Evolutionary conservation across 371 early-diverging fungal genomes (phyloP).

Genomic region (Smittium mucronatum): DNA sequence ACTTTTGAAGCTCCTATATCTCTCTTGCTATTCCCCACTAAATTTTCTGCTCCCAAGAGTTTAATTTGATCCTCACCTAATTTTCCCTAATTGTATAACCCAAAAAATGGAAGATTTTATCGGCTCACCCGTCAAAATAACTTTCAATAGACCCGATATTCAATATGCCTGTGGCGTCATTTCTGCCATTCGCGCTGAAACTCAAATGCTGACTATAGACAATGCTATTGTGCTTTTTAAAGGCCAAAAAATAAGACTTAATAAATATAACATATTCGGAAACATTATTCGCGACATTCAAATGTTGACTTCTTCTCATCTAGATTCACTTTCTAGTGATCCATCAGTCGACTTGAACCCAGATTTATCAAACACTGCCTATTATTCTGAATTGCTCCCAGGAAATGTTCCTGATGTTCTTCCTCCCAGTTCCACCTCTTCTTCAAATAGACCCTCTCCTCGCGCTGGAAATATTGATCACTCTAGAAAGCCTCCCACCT

Average conservation of each 20-base stretch:
- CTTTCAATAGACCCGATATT: background rate
- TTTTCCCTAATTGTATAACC: no score
- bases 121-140: background rate
- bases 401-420: background rate
- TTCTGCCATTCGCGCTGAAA: background rate
- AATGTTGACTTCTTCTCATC: background rate
- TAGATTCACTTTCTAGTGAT: background rate
- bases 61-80: no score
- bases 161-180: background rate
- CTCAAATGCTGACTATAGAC: background rate
- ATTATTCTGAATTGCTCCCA: background rate
- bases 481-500: background rate
- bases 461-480: background rate
- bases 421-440: background rate
- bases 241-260: background rate
- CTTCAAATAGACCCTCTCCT: background rate
- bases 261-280: background rate
- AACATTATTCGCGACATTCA: background rate
- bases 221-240: conserved; percentile 1
- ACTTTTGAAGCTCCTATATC: no score
- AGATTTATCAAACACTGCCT: background rate
- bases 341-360: background rate
- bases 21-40: no score
- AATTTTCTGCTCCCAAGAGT: no score
- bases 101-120: conserved; percentile 10